Evolutionary conservation across 2,329 filamentous ascomycete species (phyloP).

Genomic region (Ascosphaera acerosa): DNA sequence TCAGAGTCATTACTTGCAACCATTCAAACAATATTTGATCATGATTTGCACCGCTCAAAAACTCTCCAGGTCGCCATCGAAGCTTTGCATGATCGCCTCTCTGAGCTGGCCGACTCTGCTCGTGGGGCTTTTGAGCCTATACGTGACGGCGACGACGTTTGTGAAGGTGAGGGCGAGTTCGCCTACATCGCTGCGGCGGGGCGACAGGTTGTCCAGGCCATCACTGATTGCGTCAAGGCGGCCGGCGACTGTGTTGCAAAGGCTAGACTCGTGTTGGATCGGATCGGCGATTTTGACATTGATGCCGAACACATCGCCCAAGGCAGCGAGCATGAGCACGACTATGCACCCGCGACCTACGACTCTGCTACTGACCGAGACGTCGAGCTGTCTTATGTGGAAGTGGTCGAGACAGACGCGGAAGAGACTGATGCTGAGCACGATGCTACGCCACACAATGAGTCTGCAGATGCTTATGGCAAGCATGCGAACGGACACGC

Average conservation of each 20-base stretch:
- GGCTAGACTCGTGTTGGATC: constrained; percentile 61
- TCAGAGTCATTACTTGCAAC: constrained; percentile 57
- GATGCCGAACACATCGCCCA: constrained; percentile 25
- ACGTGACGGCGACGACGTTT: constrained; percentile 38
- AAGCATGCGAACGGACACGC: neutral
- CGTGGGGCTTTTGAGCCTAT: constrained; percentile 49
- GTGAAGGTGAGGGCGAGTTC: constrained; percentile 44
- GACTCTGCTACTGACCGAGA: neutral
- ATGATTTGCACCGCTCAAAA: constrained; percentile 42
- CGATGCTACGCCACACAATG: constrained; percentile 6
- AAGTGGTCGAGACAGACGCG: constrained; percentile 3
- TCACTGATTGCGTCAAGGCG: constrained; percentile 67
- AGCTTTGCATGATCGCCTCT: constrained; percentile 55
- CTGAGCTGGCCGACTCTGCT: constrained; percentile 56
- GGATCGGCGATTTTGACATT: constrained; percentile 75
- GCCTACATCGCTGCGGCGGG: constrained; percentile 62
- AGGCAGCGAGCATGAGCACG: constrained; percentile 16
- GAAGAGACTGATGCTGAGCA: constrained; percentile 7
- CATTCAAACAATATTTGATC: constrained; percentile 57
- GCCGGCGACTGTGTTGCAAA: constrained; percentile 81
- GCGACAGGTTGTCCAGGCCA: constrained; percentile 46
- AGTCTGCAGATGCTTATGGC: constrained; percentile 10
- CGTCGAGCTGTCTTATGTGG: neutral
- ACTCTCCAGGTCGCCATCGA: constrained; percentile 42
- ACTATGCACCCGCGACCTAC: constrained; percentile 1